phyloP scores from a whole-genome alignment of 1,284 basidiomycete genomes.

The Xanthoconium separans region DNA sequence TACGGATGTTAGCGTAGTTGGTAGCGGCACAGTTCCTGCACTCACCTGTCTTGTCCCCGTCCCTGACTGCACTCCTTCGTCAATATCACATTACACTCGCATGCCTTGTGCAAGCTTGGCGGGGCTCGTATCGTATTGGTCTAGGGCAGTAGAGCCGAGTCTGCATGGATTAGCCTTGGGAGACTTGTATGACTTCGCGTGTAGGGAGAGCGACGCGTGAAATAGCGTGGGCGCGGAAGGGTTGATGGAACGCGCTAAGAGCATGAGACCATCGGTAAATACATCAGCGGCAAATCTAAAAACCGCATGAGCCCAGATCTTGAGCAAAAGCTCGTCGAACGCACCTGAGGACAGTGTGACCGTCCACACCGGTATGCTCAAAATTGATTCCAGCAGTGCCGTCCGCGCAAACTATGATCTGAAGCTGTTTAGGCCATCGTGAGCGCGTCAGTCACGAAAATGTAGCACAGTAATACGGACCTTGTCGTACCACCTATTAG shows the following conservation, averaged over 20 bases:
- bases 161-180: constrained; percentile 29
- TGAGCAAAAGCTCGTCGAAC: neutral
- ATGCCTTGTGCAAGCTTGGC: constrained; percentile 94
- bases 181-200: constrained; percentile 72
- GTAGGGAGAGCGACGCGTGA: constrained; percentile 84
- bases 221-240: constrained; percentile 91
- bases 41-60: too few relatives aligned
- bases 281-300: constrained; percentile 81
- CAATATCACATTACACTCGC: constrained; percentile 73
- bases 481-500: constrained; percentile 92
- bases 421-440: constrained; percentile 53
- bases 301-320: neutral
- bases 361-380: constrained; percentile 97
- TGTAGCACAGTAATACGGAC: constrained; percentile 32
- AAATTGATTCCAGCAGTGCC: constrained; percentile 98
- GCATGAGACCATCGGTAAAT: constrained; percentile 94
- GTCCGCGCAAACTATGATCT: constrained; percentile 92
- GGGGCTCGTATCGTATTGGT: constrained; percentile 69
- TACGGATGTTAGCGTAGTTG: constrained; percentile 8
- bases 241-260: constrained; percentile 94
- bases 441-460: neutral
- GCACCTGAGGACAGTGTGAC: constrained; percentile 87
- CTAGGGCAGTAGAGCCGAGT: constrained; percentile 22
- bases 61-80: constrained; percentile 4
- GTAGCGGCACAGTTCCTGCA: too few relatives aligned